phyloP scores from a whole-genome alignment of 2,329 filamentous ascomycete genomes.

The Atkinsonella hypoxylon region DNA sequence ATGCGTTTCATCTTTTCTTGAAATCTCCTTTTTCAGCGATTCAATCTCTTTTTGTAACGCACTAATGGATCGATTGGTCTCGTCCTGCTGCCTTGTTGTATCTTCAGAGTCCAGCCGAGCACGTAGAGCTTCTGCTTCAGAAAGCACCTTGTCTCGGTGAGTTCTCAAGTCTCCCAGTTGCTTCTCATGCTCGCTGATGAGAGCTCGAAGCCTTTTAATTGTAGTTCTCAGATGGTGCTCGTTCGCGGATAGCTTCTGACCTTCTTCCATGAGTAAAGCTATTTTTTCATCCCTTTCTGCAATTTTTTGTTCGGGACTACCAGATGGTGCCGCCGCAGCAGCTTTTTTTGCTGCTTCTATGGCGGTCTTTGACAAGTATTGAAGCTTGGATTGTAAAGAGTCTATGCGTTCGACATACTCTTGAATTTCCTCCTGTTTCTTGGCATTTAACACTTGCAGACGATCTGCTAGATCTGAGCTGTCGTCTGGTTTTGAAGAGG shows the following conservation, averaged over 20 bases:
- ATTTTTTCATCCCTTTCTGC: slow-evolving; percentile 88
- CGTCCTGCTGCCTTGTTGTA: slow-evolving; percentile 41
- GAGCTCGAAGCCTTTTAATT: slow-evolving; percentile 68
- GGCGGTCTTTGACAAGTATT: slow-evolving; percentile 73
- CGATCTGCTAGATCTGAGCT: slow-evolving; percentile 9
- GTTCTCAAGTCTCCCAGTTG: slow-evolving; percentile 46
- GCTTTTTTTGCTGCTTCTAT: slow-evolving; percentile 62
- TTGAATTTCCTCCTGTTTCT: slow-evolving; percentile 69
- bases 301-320: slow-evolving; percentile 63
- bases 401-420: slow-evolving; percentile 82
- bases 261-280: slow-evolving; percentile 81
- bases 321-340: slow-evolving; percentile 47
- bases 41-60: slow-evolving; percentile 28
- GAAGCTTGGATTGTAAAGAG: slow-evolving; percentile 79
- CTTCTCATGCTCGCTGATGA: slow-evolving; percentile 54
- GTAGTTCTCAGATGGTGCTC: slow-evolving; percentile 75
- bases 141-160: slow-evolving; percentile 45
- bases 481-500: not conserved
- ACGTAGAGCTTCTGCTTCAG: slow-evolving; percentile 35
- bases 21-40: slow-evolving; percentile 37
- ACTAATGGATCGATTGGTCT: slow-evolving; percentile 41
- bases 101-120: slow-evolving; percentile 37
- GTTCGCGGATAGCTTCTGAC: slow-evolving; percentile 71
- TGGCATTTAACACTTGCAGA: slow-evolving; percentile 14
- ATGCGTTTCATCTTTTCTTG: slow-evolving; percentile 50